phyloP scores from a whole-genome alignment of 2,329 filamentous ascomycete species.

The Corniculantispora saksenae region DNA sequence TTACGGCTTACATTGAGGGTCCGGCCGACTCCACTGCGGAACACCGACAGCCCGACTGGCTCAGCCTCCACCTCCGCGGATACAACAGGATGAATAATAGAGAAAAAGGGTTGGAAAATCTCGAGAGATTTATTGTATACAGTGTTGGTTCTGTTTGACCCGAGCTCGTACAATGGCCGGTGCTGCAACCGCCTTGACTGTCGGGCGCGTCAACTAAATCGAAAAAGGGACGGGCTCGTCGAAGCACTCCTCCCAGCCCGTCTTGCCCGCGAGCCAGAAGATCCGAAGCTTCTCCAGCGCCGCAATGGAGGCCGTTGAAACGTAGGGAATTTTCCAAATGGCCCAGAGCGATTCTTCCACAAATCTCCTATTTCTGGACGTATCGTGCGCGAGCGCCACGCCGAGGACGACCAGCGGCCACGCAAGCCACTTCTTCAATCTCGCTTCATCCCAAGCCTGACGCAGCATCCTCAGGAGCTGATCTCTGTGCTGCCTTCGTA shows the following conservation, averaged over 20 bases:
- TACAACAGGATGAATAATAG: background rate
- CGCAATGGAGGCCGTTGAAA: background rate
- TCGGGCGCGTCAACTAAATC: background rate
- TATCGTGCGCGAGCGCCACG: background rate
- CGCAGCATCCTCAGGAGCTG: constrained; percentile 2
- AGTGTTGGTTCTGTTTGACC: too few relatives aligned
- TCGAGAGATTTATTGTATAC: too few relatives aligned
- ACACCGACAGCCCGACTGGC: background rate
- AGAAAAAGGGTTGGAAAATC: too few relatives aligned
- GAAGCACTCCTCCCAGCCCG: constrained; percentile 6
- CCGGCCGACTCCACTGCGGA: background rate
- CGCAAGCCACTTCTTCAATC: background rate
- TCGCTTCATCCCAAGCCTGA: background rate
- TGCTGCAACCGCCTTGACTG: too few relatives aligned
- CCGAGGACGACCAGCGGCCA: background rate
- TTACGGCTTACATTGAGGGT: constrained; percentile 13
- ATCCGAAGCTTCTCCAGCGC: constrained; percentile 1
- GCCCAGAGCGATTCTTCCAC: background rate
- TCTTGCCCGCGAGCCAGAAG: constrained; percentile 4
- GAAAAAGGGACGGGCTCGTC: background rate
- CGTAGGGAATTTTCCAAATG: background rate
- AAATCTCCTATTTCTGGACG: background rate
- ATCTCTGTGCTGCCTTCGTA: background rate
- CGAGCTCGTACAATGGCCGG: too few relatives aligned
- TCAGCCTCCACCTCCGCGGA: background rate